Evolutionary conservation across 2,329 filamentous ascomycete species (phyloP), one percentile per base, ranked within the genome.

Genomic region (Aspergillus jensenii): DNA sequence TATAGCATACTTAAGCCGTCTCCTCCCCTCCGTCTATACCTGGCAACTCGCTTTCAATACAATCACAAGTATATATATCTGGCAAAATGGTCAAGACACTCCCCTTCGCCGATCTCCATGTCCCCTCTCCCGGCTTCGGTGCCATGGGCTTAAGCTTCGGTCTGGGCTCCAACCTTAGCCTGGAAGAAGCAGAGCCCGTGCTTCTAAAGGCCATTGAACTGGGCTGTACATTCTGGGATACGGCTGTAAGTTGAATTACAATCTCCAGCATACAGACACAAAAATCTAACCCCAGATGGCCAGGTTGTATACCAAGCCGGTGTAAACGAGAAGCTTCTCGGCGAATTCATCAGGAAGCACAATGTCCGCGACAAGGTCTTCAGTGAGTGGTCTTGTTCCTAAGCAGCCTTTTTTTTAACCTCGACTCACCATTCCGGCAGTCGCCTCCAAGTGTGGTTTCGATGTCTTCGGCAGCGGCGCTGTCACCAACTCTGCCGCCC

Each of bases 311-410:
- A 82, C 58, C 65, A 71, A 64, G 73, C 74, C 2, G 79, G 79
- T 37, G 73, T 80, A 12, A 82, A 82, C 49, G 80, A 82, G 55
- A 81, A 79, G 65, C 72, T 82, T 0, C 67, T 82, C 0, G 80
- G 79, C 3, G 78, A 81, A 33, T 82, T 82, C 59, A 81, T 82
- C 59, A 66, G 75, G 23, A 82, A 81, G 62, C 79, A 82, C 66
- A 79, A 81, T 49, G 70, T 79, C 9, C 77, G 80, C 2, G 79
- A 81, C 55, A 81, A 81, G 60, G 40, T 82, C 9, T 35, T 33
- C 4, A 35, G 23, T 52, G 5, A 33, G 43, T 17, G 14, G 4
- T 25, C 15, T 17, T 17, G 7, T n/a, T 39, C 12, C 4, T 39
- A 39, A 6, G 19, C 3, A 7, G n/a, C 17, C 31, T 19, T n/a